Percentiles rank a stretch among this genome's conserved stretches.
These are phyloP conservation scores for Arthrocladium fulminans DNA, from an alignment of 2,329 filamentous ascomycete genomes.

Conservation along the genomic window DNA sequence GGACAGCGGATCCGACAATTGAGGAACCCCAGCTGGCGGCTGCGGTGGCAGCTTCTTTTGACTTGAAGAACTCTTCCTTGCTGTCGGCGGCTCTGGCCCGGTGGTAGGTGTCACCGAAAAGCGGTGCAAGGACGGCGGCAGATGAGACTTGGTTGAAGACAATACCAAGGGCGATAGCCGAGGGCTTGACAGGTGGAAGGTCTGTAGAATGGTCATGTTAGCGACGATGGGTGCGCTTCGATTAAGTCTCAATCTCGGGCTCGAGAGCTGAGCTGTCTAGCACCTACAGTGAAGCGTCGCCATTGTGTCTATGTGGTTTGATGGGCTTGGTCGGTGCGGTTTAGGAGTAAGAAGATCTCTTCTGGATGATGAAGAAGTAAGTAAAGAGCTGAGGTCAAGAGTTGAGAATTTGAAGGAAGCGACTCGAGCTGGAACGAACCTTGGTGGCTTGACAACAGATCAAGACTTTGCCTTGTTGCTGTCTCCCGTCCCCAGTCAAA, in stretches of 20 bases:
- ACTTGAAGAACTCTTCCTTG: constrained; percentile 92
- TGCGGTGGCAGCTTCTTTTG: constrained; percentile 81
- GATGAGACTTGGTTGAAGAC: constrained; percentile 91
- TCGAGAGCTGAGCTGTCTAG: not conserved
- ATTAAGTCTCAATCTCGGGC: not conserved
- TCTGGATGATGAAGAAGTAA: not conserved
- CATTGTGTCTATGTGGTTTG: constrained; percentile 37
- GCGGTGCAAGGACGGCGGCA: constrained; percentile 73
- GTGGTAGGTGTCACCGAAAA: constrained; percentile 93
- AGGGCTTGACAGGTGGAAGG: constrained; percentile 85
- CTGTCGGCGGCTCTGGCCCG: constrained; percentile 83
- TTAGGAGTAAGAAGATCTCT: too few relatives aligned
- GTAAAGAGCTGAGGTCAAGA: not conserved
- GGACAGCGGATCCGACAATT: constrained; percentile 76
- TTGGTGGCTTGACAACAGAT: not conserved
- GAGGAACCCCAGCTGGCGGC: constrained; percentile 86
- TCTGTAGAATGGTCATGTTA: constrained; percentile 36
- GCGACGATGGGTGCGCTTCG: not conserved
- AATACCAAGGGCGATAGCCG: constrained; percentile 91
- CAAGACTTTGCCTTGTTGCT: not conserved
- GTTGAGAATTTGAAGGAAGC: constrained; percentile 2
- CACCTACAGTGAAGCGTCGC: constrained; percentile 49
- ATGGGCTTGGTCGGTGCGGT: not conserved
- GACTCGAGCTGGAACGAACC: not conserved
- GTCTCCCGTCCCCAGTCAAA: not conserved